Evolutionary conservation across 768 basidiomycete species (phyloP).

Genomic region (Suillus sp.): DNA sequence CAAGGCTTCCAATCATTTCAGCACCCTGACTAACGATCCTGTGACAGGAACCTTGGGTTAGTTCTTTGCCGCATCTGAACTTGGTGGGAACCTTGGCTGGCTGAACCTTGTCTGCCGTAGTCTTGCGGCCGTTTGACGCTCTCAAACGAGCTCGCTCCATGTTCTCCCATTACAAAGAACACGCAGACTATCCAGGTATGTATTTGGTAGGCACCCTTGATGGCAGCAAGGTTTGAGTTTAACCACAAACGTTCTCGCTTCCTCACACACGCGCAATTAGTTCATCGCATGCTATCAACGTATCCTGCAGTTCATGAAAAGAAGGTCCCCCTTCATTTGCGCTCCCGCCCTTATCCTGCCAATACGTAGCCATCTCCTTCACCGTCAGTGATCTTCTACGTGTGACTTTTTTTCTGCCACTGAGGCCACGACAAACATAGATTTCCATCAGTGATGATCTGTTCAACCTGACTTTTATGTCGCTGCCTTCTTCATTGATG

Average conservation of each 20-base stretch:
- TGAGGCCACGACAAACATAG: slow-evolving; percentile 5
- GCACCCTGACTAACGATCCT: slow-evolving; percentile 8
- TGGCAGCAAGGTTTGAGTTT: slow-evolving; percentile 8
- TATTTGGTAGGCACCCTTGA: background rate
- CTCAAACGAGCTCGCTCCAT: too few species aligned
- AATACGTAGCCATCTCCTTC: slow-evolving; percentile 4
- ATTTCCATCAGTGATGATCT: slow-evolving; percentile 2
- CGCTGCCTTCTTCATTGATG: background rate
- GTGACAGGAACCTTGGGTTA: slow-evolving; percentile 9
- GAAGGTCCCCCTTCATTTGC: slow-evolving; percentile 4
- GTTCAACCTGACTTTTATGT: background rate
- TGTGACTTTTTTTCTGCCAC: slow-evolving; percentile 1
- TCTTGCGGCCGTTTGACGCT: too few species aligned
- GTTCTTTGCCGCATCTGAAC: slow-evolving; percentile 1
- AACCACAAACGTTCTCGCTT: slow-evolving; percentile 1
- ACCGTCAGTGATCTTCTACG: slow-evolving; percentile 1
- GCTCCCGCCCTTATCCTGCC: slow-evolving; percentile 1
- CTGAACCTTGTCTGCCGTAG: slow-evolving; percentile 8
- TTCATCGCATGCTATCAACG: slow-evolving; percentile 1
- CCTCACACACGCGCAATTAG: background rate
- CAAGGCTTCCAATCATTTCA: background rate
- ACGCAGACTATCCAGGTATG: background rate
- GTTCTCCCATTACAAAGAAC: background rate
- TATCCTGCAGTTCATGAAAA: slow-evolving; percentile 4
- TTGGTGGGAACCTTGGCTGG: background rate